Conservation (phyloP, 2,329 filamentous ascomycete species). For the Coccinonectria pachysandricola region DNA sequence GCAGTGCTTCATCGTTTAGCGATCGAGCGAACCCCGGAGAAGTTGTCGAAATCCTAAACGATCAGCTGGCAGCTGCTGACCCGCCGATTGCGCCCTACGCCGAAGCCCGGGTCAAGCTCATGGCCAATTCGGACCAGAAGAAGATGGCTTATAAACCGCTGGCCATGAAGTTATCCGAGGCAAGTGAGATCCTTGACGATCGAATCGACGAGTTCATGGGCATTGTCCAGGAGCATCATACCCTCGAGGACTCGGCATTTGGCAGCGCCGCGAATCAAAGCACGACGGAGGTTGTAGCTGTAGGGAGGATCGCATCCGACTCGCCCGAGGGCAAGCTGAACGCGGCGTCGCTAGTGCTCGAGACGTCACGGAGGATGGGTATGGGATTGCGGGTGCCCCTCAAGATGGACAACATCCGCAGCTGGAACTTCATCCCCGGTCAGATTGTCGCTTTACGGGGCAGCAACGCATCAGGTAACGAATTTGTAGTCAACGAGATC, state of each 20-base stretch:
- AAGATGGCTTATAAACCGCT: constrained; percentile 88
- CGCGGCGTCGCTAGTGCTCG: constrained; percentile 71
- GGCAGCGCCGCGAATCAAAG: constrained; percentile 79
- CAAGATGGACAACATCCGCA: constrained; percentile 56
- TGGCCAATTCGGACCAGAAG: constrained; percentile 76
- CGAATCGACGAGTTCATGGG: constrained; percentile 80
- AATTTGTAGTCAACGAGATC: constrained; percentile 71
- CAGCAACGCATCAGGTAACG: constrained; percentile 74
- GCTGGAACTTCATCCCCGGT: constrained; percentile 84
- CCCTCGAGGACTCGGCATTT: constrained; percentile 69
- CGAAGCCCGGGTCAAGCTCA: constrained; percentile 73
- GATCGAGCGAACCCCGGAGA: constrained; percentile 73
- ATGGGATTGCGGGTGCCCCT: constrained; percentile 74
- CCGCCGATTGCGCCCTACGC: constrained; percentile 60
- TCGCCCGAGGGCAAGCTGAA: constrained; percentile 80
- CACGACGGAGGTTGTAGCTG: constrained; percentile 76
- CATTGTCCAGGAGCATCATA: constrained; percentile 64
- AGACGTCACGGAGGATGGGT: constrained; percentile 76
- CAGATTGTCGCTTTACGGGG: constrained; percentile 84
- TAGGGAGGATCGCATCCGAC: constrained; percentile 87
- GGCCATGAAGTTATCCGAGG: constrained; percentile 88
- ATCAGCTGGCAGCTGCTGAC: constrained; percentile 56
- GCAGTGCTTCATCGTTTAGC: constrained; percentile 43
- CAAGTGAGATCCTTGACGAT: constrained; percentile 89
- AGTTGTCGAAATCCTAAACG: constrained; percentile 73